Base-by-base conservation (phyloP, 306 rosid species). In the Cicer yamashitae region DNA sequence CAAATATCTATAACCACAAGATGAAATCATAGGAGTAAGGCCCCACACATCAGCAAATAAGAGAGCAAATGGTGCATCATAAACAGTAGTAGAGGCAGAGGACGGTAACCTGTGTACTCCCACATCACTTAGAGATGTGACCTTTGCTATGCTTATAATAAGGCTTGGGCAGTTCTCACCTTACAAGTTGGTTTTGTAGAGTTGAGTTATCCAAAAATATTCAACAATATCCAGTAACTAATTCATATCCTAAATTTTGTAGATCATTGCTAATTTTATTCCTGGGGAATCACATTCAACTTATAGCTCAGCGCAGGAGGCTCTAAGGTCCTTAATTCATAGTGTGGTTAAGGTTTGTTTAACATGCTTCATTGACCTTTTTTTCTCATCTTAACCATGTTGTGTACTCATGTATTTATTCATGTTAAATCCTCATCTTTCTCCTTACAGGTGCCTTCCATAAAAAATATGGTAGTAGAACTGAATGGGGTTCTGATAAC, bases 301-400 rank as follows among this genome's bases (percentile, higher is more conserved):
- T 78, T 91, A 94, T 74, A 94, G 91, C 91, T 88, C 98, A 67
- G 73, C 91, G 1, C 93, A 94, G 88, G 98, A 94, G 82, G 86
- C 98, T 84, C 80, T 94, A 53, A 84, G 98, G 73, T 83, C 98
- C 76, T 89, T 94, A 75, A 75, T 94, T 82, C 98, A 94, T 72
- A 91, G 98, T 74, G 97, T 94, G 66, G 79, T 94, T 75, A 91
- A 94, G 98, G 98, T 94, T 78, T 52, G 82, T 61, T 78, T 76
- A 45, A 59, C 59, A 45, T 44, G 44, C 69, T 41, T 68, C 17
- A 38, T 13, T 47, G 53, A 70, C 53, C 10, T 7, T 52, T 41
- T 69, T 66, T 25, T 20, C 43, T 43, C 54, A 43, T 69, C 74
- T 10, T 8, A 77, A 66, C 60, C 44, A 13, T 72, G 77, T 41